Base-by-base conservation (phyloP, 2,329 filamentous ascomycete genomes). In the Monilinia vaccinii-corymbosi region DNA sequence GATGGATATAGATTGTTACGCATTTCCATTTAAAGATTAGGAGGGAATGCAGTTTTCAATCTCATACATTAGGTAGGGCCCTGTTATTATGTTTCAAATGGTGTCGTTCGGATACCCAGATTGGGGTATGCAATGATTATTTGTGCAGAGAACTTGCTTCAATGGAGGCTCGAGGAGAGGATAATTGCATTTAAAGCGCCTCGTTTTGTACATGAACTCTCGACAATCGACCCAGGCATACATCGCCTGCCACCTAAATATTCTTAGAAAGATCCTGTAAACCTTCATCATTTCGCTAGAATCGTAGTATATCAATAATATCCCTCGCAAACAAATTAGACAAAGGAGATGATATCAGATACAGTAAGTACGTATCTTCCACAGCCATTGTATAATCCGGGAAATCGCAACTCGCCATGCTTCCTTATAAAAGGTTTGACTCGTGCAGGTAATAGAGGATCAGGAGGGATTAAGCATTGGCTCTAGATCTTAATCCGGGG, bases 261-360 rank as follows among this genome's bases (percentile, higher is more conserved):
- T n/a, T 13, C n/a, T 25, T 16, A 42, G 42, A 18, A 53, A 32
- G 16, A 32, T 28, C 51, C 32, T 55, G 28, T 32, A 44, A 34
- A 55, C 7, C 51, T 34, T 36, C 38, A 23, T 44, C 51, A 40
- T 45, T 32, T 55, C 28, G 38, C 28, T 16, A 55, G 38, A 55
- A 55, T 34, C 51, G n/a, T 51, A 55, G 25, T 55, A 34, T 55
- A 34, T 18, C n/a, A 21, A 18, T 18, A 21, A 44, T 23, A 55
- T 55, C n/a, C 51, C n/a, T 32, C 40, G n/a, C 28, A 44, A 25
- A 45, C 1, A 45, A 25, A 25, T 11, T 25, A 44, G 44, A 53
- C 36, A 53, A 44, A 55, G 25, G 51, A 55, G 51, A 44, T 55
- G 51, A 38, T 55, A 55, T 55, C 38, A 53, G 42, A 44, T 44